Conservation (phyloP, 495 filamentous ascomycete species). For the Melanomma pulvis-pyrius region DNA sequence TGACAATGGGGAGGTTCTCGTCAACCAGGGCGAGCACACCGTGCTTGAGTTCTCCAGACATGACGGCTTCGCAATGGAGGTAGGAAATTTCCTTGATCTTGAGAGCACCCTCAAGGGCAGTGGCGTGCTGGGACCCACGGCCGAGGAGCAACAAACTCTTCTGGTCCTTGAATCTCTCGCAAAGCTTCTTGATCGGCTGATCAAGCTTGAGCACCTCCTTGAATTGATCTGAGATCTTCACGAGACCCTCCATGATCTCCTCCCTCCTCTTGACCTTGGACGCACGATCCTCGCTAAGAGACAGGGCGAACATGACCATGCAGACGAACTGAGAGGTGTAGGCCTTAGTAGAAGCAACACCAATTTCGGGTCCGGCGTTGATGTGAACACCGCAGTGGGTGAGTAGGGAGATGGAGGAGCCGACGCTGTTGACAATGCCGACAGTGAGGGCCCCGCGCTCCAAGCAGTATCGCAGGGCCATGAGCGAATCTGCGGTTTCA, state of each 20-base stretch:
- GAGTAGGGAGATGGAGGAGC: conserved; percentile 95
- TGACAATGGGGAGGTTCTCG: conserved; percentile 97
- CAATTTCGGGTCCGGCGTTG: conserved; percentile 97
- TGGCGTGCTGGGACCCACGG: conserved; percentile 93
- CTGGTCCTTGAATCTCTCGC: conserved; percentile 91
- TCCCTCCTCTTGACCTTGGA: conserved; percentile 91
- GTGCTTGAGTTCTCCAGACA: conserved; percentile 99
- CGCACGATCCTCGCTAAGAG: conserved; percentile 90
- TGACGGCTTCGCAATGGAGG: conserved; percentile 98
- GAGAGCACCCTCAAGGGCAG: conserved; percentile 94
- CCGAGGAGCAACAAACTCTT: conserved; percentile 93
- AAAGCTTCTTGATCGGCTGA: conserved; percentile 89
- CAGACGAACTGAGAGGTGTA: conserved; percentile 99
- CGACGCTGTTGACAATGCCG: conserved; percentile 96
- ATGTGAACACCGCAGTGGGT: conserved; percentile 99
- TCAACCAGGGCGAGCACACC: conserved; percentile 96
- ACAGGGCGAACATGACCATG: conserved; percentile 99
- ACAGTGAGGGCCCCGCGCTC: conserved; percentile 96
- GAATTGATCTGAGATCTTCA: conserved; percentile 86
- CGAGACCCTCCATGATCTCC: conserved; percentile 94
- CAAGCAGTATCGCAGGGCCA: conserved; percentile 95
- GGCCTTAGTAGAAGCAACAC: conserved; percentile 97
- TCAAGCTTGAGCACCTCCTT: conserved; percentile 86
- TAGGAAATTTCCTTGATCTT: conserved; percentile 99
- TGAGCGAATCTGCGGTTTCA: conserved; percentile 96